Percentiles rank a stretch among this genome's conserved stretches.
Conservation (phyloP, 257 asterid genomes). For the Solanum chiquidenum region DNA sequence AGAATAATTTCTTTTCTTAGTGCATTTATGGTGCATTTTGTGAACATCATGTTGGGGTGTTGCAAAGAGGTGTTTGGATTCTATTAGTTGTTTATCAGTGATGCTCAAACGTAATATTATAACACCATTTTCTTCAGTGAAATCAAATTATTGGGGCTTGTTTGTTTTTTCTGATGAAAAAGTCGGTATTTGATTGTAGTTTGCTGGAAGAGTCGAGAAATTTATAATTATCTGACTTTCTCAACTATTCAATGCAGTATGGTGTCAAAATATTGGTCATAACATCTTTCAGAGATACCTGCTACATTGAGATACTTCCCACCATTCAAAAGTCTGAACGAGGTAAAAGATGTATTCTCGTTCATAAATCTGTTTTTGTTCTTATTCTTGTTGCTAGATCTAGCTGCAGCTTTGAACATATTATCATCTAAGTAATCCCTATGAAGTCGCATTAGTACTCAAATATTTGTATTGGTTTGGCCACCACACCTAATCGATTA, state of each 20-base stretch:
- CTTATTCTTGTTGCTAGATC: background rate
- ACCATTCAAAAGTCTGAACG: slow-evolving; percentile 74
- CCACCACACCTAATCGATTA: background rate
- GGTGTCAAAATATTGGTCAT: slow-evolving; percentile 84
- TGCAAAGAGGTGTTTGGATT: background rate
- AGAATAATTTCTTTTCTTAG: background rate
- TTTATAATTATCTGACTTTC: slow-evolving; percentile 9
- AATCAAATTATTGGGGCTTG: background rate
- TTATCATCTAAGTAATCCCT: background rate
- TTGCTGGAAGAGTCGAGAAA: background rate
- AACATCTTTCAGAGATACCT: slow-evolving; percentile 90
- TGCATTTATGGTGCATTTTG: background rate
- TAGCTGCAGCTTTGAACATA: background rate
- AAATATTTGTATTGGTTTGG: background rate
- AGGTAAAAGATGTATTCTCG: slow-evolving; percentile 35
- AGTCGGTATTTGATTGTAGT: background rate
- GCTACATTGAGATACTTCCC: slow-evolving; percentile 95
- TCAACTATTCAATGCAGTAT: slow-evolving; percentile 56
- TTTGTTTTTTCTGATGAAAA: background rate
- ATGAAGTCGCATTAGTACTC: background rate
- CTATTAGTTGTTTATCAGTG: background rate
- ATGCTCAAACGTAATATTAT: background rate
- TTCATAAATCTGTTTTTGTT: background rate
- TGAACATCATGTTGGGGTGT: background rate
- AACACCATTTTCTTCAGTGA: background rate